Evolutionary conservation across 1,284 basidiomycete genomes (phyloP).

Genomic region (Ustilago xerochloae): DNA sequence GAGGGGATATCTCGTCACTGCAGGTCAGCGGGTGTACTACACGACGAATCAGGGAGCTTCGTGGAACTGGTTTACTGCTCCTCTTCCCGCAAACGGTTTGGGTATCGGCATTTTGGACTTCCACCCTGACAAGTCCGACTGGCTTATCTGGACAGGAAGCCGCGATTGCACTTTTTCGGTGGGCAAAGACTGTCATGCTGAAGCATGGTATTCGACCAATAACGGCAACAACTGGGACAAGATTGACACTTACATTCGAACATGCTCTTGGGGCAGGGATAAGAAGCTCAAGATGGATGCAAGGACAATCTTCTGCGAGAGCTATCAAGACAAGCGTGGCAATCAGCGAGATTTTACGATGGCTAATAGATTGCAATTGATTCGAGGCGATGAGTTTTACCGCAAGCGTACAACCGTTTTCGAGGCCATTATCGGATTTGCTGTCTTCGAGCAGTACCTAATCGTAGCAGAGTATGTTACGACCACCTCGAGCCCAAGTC

Average conservation of each 20-base stretch:
- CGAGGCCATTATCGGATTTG: constrained; percentile 88
- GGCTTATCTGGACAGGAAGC: constrained; percentile 89
- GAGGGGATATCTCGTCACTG: constrained; percentile 89
- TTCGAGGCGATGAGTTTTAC: constrained; percentile 83
- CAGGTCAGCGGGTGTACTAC: constrained; percentile 76
- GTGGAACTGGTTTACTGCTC: constrained; percentile 77
- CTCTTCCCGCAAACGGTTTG: constrained; percentile 82
- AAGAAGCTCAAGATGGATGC: constrained; percentile 79
- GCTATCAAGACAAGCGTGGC: constrained; percentile 83
- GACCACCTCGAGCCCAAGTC: constrained; percentile 23
- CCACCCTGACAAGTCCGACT: constrained; percentile 83
- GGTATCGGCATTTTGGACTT: constrained; percentile 83
- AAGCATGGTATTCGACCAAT: constrained; percentile 55
- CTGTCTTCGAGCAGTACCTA: constrained; percentile 94
- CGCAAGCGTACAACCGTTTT: constrained; percentile 78
- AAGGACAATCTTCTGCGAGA: constrained; percentile 91
- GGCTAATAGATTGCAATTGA: constrained; percentile 80
- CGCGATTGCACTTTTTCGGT: constrained; percentile 73
- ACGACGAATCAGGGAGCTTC: constrained; percentile 81
- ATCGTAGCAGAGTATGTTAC: constrained; percentile 86
- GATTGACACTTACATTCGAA: constrained; percentile 86
- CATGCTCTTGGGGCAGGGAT: constrained; percentile 92
- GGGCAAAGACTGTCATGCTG: constrained; percentile 60
- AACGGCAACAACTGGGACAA: constrained; percentile 81
- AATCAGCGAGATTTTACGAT: constrained; percentile 73